Evolutionary conservation across 805 yeast genomes (phyloP).

Genomic region (Naumovozyma baii): DNA sequence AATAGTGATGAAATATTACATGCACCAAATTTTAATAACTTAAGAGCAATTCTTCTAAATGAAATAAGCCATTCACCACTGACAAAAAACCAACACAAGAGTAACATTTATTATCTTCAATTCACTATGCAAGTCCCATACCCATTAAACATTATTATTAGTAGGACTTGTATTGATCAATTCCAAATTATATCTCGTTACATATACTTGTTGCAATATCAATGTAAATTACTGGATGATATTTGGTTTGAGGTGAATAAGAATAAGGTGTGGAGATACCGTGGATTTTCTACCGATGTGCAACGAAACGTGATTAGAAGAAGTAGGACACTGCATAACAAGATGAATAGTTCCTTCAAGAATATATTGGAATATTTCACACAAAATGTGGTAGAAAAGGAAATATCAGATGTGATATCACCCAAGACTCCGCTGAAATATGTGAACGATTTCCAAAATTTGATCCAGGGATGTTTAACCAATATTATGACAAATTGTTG

Average conservation of each 20-base stretch:
- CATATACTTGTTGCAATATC: conserved; percentile 50
- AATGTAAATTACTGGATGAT: conserved; percentile 48
- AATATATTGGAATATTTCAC: conserved; percentile 18
- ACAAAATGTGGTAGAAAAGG: conserved; percentile 19
- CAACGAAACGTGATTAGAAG: conserved; percentile 46
- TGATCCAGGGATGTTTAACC: conserved; percentile 20
- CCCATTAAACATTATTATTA: conserved; percentile 70
- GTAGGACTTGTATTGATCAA: conserved; percentile 61
- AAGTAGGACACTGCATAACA: conserved; percentile 44
- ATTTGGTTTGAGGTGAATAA: conserved; percentile 60
- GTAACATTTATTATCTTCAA: conserved; percentile 41
- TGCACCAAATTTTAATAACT: conserved; percentile 35
- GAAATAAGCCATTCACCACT: conserved; percentile 17
- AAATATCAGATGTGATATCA: conserved; percentile 8
- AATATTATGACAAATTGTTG: conserved; percentile 24
- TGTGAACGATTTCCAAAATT: conserved; percentile 14
- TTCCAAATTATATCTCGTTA: conserved; percentile 75
- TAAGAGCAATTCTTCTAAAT: conserved; percentile 37
- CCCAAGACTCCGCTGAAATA: background rate
- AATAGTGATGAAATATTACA: conserved; percentile 30
- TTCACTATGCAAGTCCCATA: conserved; percentile 65
- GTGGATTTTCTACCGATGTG: conserved; percentile 35
- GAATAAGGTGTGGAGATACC: conserved; percentile 57
- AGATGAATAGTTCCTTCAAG: conserved; percentile 30
- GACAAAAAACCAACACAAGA: conserved; percentile 10